Conservation (phyloP, 108 stramenopile species). For the Parmales sp. region DNA sequence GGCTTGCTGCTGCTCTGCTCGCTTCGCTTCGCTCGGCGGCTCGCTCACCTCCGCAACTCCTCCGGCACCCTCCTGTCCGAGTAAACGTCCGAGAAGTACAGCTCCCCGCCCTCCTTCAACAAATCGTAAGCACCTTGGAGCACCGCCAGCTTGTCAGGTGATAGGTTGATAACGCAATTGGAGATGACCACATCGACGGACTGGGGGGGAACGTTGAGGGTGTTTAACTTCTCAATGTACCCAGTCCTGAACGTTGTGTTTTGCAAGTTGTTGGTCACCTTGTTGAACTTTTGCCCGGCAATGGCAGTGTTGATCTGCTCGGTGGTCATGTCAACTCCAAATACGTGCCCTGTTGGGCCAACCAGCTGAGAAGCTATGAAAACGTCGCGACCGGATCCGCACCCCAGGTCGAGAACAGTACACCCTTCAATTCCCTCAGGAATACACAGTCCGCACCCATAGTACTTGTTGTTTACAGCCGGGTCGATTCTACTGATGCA, state of each 20-base stretch:
- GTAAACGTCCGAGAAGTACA: conserved; percentile 95
- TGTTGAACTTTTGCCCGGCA: conserved; percentile 62
- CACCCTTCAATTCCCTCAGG: conserved; percentile 73
- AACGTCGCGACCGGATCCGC: conserved; percentile 88
- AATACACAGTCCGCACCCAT: conserved; percentile 88
- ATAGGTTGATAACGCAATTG: conserved; percentile 96
- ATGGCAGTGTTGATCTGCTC: conserved; percentile 84
- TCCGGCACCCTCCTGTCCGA: conserved; percentile 78
- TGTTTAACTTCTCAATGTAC: conserved; percentile 68
- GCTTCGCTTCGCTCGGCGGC: too few species aligned
- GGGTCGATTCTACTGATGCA: conserved; percentile 68
- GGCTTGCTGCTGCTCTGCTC: too few species aligned
- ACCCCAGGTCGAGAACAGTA: conserved; percentile 81
- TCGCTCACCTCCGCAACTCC: conserved; percentile 49
- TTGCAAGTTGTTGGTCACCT: conserved; percentile 20
- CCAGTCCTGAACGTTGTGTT: conserved; percentile 82
- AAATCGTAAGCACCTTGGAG: conserved; percentile 67
- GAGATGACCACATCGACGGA: conserved; percentile 87
- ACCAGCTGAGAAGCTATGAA: conserved; percentile 83
- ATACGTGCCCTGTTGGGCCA: conserved; percentile 68
- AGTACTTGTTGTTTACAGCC: conserved; percentile 74
- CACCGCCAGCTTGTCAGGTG: conserved; percentile 87
- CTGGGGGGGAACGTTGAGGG: conserved; percentile 42
- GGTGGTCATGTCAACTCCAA: conserved; percentile 96
- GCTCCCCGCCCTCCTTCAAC: conserved; percentile 83